These are phyloP conservation scores for Guadua angustifolia DNA, from an alignment of 176 grass and related monocot genomes.

Conservation along the genomic window DNA sequence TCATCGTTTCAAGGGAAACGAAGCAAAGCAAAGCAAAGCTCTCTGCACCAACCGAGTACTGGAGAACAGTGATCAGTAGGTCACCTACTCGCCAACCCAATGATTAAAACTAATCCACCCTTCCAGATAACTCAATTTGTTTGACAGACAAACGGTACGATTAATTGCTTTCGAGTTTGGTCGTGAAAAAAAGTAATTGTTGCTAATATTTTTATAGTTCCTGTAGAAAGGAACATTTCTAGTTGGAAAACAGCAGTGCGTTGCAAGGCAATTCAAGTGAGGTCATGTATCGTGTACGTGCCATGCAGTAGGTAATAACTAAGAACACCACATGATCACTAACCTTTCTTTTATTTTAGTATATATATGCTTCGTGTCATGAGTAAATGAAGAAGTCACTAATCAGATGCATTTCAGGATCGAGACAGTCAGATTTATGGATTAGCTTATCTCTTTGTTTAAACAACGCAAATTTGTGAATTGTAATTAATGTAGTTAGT, in stretches of 20 bases:
- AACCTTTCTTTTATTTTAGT: not conserved
- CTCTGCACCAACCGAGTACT: not conserved
- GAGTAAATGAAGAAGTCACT: not conserved
- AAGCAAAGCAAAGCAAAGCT: not conserved
- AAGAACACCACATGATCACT: not conserved
- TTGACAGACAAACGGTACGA: not conserved
- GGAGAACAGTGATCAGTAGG: not conserved
- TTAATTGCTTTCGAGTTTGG: conserved; percentile 1
- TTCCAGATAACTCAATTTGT: not conserved
- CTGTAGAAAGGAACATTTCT: not conserved
- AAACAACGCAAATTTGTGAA: not conserved
- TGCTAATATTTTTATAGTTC: not conserved
- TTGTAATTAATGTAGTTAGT: not conserved
- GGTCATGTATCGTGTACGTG: not conserved
- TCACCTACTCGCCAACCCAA: not conserved
- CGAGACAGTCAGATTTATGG: not conserved
- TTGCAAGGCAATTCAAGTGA: conserved; percentile 3
- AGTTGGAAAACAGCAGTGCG: not conserved
- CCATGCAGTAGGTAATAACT: not conserved
- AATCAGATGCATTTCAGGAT: not conserved
- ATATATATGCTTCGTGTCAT: not conserved
- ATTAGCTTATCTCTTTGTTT: not conserved
- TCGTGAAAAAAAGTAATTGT: not conserved
- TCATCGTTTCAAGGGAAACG: not conserved
- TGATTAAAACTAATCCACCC: not conserved